Evolutionary conservation across 2,329 filamentous ascomycete genomes (phyloP).

Genomic region (Bipolaris gigantea): DNA sequence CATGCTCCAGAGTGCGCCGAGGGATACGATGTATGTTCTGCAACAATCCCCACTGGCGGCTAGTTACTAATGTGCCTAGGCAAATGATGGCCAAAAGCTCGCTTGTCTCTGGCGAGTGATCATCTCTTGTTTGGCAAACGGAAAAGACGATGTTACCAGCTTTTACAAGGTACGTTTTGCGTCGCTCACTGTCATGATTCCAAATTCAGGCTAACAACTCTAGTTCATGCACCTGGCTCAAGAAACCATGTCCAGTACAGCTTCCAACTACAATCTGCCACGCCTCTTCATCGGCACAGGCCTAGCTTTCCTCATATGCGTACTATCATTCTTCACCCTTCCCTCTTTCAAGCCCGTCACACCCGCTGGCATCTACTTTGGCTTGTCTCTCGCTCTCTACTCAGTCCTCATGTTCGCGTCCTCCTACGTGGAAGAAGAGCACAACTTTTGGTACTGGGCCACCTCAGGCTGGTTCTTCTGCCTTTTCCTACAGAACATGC

Average conservation of each 20-base stretch:
- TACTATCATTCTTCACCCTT: constrained; percentile 40
- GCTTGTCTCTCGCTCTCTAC: constrained; percentile 56
- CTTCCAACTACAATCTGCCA: constrained; percentile 84
- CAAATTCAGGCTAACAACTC: constrained; percentile 8
- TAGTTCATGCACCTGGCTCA: constrained; percentile 74
- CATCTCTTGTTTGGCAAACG: constrained; percentile 13
- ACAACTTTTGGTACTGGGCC: constrained; percentile 98
- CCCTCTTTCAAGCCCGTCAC: constrained; percentile 52
- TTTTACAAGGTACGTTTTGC: constrained; percentile 45
- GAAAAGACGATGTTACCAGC: constrained; percentile 37
- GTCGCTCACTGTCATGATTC: neutral
- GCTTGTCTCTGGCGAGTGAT: constrained; percentile 68
- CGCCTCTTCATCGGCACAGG: constrained; percentile 57
- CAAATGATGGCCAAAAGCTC: constrained; percentile 48
- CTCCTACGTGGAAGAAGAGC: constrained; percentile 97
- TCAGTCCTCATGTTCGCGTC: constrained; percentile 94
- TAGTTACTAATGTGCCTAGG: neutral
- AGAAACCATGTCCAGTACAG: constrained; percentile 79
- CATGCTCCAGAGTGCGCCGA: neutral
- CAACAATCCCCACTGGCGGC: neutral
- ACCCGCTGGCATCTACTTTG: constrained; percentile 49
- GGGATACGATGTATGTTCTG: neutral
- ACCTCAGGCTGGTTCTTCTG: constrained; percentile 68
- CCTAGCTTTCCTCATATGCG: constrained; percentile 51
- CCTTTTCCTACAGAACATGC: constrained; percentile 48